Evolutionary conservation across 352 stramenopile genomes (phyloP).

Genomic region (Phytophthora tubulina): DNA sequence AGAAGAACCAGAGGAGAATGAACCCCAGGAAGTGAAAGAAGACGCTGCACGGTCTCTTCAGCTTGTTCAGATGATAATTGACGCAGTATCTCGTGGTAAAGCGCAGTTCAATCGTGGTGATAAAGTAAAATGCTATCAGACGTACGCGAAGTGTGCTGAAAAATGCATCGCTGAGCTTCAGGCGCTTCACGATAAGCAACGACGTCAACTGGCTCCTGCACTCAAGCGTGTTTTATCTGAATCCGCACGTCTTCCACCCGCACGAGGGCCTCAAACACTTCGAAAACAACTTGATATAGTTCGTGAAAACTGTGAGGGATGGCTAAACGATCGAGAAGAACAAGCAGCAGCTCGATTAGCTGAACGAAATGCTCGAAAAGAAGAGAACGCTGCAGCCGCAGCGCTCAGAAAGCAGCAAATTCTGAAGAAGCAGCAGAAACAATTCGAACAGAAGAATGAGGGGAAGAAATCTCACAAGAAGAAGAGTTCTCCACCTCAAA

Average conservation of each 20-base stretch:
- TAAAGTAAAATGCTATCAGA: slow-evolving; percentile 77
- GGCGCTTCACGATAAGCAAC: slow-evolving; percentile 41
- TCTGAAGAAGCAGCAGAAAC: slow-evolving; percentile 31
- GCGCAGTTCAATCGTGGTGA: slow-evolving; percentile 80
- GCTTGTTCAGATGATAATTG: slow-evolving; percentile 51
- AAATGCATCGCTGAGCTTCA: slow-evolving; percentile 54
- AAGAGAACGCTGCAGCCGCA: slow-evolving; percentile 26
- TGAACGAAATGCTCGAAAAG: slow-evolving; percentile 30
- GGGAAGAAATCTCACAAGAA: slow-evolving; percentile 28
- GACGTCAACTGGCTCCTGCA: slow-evolving; percentile 41
- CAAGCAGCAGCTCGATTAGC: slow-evolving; percentile 28
- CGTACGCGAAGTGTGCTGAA: slow-evolving; percentile 64
- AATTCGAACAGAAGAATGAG: slow-evolving; percentile 23
- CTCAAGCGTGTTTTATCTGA: slow-evolving; percentile 60
- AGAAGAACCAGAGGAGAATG: slow-evolving; percentile 36
- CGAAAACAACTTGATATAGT: slow-evolving; percentile 71
- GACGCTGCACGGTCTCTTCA: slow-evolving; percentile 52
- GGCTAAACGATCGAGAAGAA: slow-evolving; percentile 45
- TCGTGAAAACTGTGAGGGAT: slow-evolving; percentile 53
- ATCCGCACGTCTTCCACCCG: slow-evolving; percentile 54
- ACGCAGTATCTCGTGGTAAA: slow-evolving; percentile 71
- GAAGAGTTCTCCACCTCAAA: slow-evolving; percentile 28
- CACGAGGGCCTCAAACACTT: slow-evolving; percentile 67
- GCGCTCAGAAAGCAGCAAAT: slow-evolving; percentile 23
- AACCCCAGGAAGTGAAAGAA: slow-evolving; percentile 49